Evolutionary conservation across 352 stramenopile species (phyloP), one percentile per base, ranked within the genome.

Genomic region (Phytopythium ostracodes): DNA sequence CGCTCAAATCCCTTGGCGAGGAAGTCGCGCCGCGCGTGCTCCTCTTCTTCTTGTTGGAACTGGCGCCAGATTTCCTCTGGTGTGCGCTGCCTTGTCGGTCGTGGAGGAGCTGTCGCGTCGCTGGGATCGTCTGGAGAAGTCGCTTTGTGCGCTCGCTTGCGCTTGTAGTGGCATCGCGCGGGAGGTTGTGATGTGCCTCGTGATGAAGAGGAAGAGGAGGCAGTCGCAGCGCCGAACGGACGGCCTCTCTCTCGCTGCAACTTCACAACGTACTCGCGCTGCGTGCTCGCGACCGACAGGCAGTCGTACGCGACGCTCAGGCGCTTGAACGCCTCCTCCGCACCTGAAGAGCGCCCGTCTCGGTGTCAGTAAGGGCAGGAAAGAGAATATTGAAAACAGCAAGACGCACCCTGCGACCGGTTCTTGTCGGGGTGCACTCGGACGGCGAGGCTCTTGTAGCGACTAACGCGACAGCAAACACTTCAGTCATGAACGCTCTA

Each of bases 221-320:
- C 10, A 0, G 43, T 20, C 4, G 56, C 14, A 35, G 54, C 29
- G 44, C 47, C 31, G 49, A 56, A 18, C 11, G 54, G 12, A n/a
- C 66, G 25, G 18, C 18, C 35, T 31, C 52, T n/a, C 18, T 33
- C 43, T n/a, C 49, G 35, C 25, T 57, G 47, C 31, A 88, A 46
- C 36, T 67, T 64, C 49, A 60, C 56, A 14, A 89, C 40, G 71
- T 94, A 92, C 38, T 62, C 69, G n/a, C 71, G 67, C 63, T 90
- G 83, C 1, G 58, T 67, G 5, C 10, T 35, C 61, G 85, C 72
- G 40, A 88, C 62, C 9, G 71, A 63, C 3, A 94, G 68, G 66
- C 85, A 92, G 46, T 92, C 83, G 62, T 94, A 94, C 3, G 85
- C 83, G 35, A 82, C 69, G 52, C 81, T 88, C 33, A 94, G 60